Base-by-base conservation (phyloP, 1,284 basidiomycete species). In the Mrakiaceae sp. region DNA sequence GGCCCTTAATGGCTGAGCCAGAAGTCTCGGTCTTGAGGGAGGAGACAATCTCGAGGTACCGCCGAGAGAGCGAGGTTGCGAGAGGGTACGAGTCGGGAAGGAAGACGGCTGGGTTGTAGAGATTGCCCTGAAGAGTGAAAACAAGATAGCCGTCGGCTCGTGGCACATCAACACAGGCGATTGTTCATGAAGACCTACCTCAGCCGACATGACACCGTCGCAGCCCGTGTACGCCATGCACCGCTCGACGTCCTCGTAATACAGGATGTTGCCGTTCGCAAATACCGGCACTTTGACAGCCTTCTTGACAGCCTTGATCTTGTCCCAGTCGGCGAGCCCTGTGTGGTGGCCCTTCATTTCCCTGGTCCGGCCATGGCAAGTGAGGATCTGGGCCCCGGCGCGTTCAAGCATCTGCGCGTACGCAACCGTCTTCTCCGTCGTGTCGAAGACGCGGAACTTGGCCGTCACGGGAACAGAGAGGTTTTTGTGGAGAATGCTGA, bases 211-310 rank as follows among this genome's bases (percentile, higher is more conserved):
- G 68, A 98, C 85, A 0, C 86, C 95, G 71, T 97, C 90, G 3
- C 85, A 87, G 2, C 90, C 88, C 0, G 95, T 98, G 48, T 82
- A 81, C 12, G 81, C 80, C 40, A 98, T 76, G 73, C 92, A 95
- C 5, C 80, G 79, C 54, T 82, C 80, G 60, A 94, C 84, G 74
- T 98, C 93, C 40, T 84, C 81, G 57, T 87, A 82, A 74, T 75
- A 92, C 9, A 98, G 82, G 60, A 98, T 84, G 74, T 98, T 98
- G n/a, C 95, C 95, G 74, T 98, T 98, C 0, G 95, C 94, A 72
- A 98, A 90, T 2, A 98, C 93, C 0, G 95, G 95, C 0, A 98
- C 84, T 2, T 83, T 85, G 44, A 97, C 90, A 0, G 90, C 88
- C 70, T 87, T 74, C 74, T 92, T 94, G 68, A 96, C 90, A 0